Conservation (phyloP, 2,329 filamentous ascomycete genomes). For the Pseudogymnoascus destructans region DNA sequence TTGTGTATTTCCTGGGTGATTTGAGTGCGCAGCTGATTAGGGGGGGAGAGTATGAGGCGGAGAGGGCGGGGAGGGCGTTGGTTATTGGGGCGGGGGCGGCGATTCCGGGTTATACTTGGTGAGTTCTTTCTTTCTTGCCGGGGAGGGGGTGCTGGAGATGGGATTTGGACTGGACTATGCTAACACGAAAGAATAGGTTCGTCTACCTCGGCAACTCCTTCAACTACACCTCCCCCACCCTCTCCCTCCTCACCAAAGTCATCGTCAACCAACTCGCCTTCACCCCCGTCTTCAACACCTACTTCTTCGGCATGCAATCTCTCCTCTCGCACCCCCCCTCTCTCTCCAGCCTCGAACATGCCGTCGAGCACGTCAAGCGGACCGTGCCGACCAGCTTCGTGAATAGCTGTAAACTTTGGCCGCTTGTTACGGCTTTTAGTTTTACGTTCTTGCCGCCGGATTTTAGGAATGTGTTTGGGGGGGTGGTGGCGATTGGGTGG, state of each 20-base stretch:
- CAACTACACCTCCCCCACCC: slow-evolving; percentile 62
- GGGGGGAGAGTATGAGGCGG: slow-evolving; percentile 47
- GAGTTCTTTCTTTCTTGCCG: slow-evolving; percentile 23
- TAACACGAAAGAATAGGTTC: slow-evolving; percentile 40
- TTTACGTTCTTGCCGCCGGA: slow-evolving; percentile 74
- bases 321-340: slow-evolving; percentile 37
- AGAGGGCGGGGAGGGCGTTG: slow-evolving; percentile 57
- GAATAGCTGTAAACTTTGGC: slow-evolving; percentile 83
- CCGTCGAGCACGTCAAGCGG: slow-evolving; percentile 48
- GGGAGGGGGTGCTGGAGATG: neutral
- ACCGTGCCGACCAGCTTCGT: slow-evolving; percentile 65
- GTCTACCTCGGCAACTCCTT: slow-evolving; percentile 68
- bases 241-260: slow-evolving; percentile 67
- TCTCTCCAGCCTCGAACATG: slow-evolving; percentile 11
- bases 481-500: slow-evolving; percentile 73
- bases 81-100: slow-evolving; percentile 59
- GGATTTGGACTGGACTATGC: neutral
- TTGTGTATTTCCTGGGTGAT: slow-evolving; percentile 71
- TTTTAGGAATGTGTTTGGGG: slow-evolving; percentile 69
- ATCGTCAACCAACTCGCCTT: slow-evolving; percentile 67
- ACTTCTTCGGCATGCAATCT: slow-evolving; percentile 73
- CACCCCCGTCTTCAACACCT: slow-evolving; percentile 70
- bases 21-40: slow-evolving; percentile 49
- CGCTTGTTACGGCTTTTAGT: slow-evolving; percentile 70
- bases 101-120: slow-evolving; percentile 78